These are phyloP conservation scores for Margaritispora aquatica DNA, from an alignment of 495 filamentous ascomycete species.

Conservation along the genomic window DNA sequence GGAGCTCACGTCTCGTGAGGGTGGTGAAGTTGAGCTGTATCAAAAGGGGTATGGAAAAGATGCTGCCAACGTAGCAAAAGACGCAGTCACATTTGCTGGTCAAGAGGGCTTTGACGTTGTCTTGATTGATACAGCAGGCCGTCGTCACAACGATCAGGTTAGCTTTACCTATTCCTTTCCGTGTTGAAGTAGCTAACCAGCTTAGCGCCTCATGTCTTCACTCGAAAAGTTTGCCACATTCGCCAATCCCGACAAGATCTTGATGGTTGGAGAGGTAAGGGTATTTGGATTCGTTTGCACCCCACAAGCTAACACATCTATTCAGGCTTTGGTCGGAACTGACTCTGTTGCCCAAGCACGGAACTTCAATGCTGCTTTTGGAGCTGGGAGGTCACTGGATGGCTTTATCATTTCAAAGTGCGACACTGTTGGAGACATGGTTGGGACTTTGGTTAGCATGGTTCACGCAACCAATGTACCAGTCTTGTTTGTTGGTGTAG, in stretches of 20 bases:
- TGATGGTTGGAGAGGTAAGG: constrained; percentile 92
- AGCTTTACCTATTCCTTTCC: background rate
- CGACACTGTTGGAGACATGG: constrained; percentile 97
- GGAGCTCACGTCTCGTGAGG: constrained; percentile 76
- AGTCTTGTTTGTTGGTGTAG: constrained; percentile 84
- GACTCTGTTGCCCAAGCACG: constrained; percentile 92
- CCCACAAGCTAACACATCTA: background rate
- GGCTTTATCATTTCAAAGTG: constrained; percentile 98
- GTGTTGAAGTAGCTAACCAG: background rate
- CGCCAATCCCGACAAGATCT: constrained; percentile 91
- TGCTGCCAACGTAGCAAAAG: constrained; percentile 89
- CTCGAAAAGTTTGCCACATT: constrained; percentile 96
- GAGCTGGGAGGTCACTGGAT: constrained; percentile 69
- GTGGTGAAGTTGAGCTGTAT: constrained; percentile 80
- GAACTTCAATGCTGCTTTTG: constrained; percentile 93
- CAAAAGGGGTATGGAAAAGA: constrained; percentile 98
- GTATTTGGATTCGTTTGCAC: background rate
- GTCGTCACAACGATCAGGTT: constrained; percentile 79
- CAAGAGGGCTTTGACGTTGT: constrained; percentile 83
- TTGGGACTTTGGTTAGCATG: constrained; percentile 89
- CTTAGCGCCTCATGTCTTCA: constrained; percentile 78
- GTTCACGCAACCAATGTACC: constrained; percentile 96
- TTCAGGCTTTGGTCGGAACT: constrained; percentile 75
- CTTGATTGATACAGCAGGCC: constrained; percentile 91
- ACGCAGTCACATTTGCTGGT: constrained; percentile 76